phyloP scores from a whole-genome alignment of 73 alveolate genomes.

The Paraurostyla sp. region DNA sequence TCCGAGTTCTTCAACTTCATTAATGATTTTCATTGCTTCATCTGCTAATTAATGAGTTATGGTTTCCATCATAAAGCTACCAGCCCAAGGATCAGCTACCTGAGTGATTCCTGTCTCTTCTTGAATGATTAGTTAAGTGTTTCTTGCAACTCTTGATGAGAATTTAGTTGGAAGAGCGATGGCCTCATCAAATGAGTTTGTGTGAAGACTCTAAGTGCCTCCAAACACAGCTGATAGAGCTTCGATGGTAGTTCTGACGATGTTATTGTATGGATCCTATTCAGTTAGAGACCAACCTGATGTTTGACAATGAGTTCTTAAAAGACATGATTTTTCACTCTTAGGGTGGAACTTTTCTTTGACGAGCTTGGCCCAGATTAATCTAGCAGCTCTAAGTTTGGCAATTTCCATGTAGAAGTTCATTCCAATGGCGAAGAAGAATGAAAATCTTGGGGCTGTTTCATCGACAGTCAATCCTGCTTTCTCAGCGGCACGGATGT shows the following conservation, averaged over 20 bases:
- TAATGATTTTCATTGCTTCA: constrained; percentile 76
- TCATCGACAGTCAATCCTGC: constrained; percentile 84
- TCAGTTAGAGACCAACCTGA: constrained; percentile 90
- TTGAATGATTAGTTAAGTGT: constrained; percentile 80
- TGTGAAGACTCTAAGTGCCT: constrained; percentile 84
- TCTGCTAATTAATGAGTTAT: constrained; percentile 72
- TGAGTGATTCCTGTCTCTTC: constrained; percentile 80
- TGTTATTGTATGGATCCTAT: constrained; percentile 87
- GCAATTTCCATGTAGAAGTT: constrained; percentile 88
- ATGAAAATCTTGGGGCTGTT: constrained; percentile 85
- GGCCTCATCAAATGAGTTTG: constrained; percentile 87
- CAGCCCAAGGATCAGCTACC: constrained; percentile 91
- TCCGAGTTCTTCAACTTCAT: constrained; percentile 88
- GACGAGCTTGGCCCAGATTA: constrained; percentile 76
- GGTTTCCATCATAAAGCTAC: constrained; percentile 80
- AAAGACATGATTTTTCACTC: constrained; percentile 69
- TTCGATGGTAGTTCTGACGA: constrained; percentile 84
- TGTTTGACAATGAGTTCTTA: constrained; percentile 84
- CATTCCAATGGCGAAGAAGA: constrained; percentile 89
- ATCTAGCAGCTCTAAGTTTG: constrained; percentile 84
- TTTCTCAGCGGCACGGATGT: constrained; percentile 78
- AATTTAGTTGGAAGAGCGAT: constrained; percentile 80
- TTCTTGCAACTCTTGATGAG: constrained; percentile 80
- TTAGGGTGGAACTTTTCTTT: constrained; percentile 81
- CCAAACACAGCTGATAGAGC: constrained; percentile 84